phyloP scores from a whole-genome alignment of 176 grass and related monocot genomes.

The Rhipidocladum racemiflorum region DNA sequence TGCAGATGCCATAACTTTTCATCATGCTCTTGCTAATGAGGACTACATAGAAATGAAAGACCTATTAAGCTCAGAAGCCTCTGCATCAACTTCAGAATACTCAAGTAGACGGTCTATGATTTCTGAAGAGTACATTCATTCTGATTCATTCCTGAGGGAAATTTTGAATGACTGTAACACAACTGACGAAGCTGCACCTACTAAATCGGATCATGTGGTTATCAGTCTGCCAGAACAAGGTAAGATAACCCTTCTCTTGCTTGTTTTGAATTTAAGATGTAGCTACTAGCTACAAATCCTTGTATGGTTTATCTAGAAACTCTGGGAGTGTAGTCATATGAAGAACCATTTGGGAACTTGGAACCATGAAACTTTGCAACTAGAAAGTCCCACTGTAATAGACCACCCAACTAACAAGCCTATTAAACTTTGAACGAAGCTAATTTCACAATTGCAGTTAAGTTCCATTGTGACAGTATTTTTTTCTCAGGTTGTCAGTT shows the following conservation, averaged over 20 bases:
- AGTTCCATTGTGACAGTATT: not conserved
- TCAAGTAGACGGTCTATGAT: constrained; percentile 44
- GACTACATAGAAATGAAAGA: constrained; percentile 63
- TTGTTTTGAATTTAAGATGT: not conserved
- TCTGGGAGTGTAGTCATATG: not conserved
- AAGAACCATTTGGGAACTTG: not conserved
- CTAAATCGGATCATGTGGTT: constrained; percentile 35
- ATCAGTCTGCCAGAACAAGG: constrained; percentile 44
- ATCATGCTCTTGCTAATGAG: constrained; percentile 20
- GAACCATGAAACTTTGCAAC: not conserved
- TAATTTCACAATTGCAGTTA: not conserved
- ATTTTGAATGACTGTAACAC: constrained; percentile 29
- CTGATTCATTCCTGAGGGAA: constrained; percentile 43
- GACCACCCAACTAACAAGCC: not conserved
- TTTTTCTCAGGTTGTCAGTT: not conserved
- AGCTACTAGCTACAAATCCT: not conserved
- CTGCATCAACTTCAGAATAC: constrained; percentile 60
- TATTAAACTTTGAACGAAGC: not conserved
- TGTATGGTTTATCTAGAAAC: not conserved
- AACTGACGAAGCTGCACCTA: constrained; percentile 19
- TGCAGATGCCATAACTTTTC: constrained; percentile 17
- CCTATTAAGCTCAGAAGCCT: constrained; percentile 39
- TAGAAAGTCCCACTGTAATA: not conserved
- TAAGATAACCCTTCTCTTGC: constrained; percentile 15
- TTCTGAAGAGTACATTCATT: constrained; percentile 54